A percentile compares a stretch with the other conserved stretches of the same genome.
Evolutionary conservation across 148 eudicot genomes (phyloP).

Genomic region (Camellia sinensis): DNA sequence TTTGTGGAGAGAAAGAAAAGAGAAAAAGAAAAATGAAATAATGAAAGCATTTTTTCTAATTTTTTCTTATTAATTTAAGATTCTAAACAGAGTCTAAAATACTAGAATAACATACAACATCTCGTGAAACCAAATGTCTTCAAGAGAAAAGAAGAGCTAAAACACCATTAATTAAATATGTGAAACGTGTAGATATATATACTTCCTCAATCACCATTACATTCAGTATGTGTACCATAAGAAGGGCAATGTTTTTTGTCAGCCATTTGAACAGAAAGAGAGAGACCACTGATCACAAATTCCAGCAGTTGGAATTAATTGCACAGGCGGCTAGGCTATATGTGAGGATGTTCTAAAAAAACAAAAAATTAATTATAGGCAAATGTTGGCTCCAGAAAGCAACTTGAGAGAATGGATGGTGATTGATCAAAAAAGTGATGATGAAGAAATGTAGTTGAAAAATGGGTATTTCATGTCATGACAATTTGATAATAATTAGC

Average conservation of each 20-base stretch:
- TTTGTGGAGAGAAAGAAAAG: too few relatives aligned
- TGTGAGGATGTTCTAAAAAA: too few relatives aligned
- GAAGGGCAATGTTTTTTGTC: slow-evolving; percentile 17
- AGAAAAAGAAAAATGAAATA: too few relatives aligned
- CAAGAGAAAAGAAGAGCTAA: background rate
- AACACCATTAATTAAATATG: background rate
- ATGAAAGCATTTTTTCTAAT: too few relatives aligned
- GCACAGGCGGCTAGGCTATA: background rate
- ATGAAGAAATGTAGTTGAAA: background rate
- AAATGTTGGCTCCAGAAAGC: background rate
- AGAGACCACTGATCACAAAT: background rate
- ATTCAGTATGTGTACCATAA: background rate
- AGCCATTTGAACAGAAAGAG: slow-evolving; percentile 8
- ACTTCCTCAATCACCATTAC: too few relatives aligned
- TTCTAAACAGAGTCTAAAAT: too few relatives aligned
- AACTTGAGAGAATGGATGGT: background rate
- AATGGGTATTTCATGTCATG: background rate
- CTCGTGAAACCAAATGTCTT: too few relatives aligned
- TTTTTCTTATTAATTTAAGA: too few relatives aligned
- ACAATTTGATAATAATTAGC: background rate
- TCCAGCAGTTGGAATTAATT: background rate
- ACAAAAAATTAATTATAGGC: background rate
- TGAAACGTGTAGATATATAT: too few relatives aligned
- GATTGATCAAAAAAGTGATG: background rate
- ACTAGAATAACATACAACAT: too few relatives aligned